Evolutionary conservation across 1,139 yeast species (phyloP), one percentile per base, ranked within the genome.

Genomic region (Suhomyces atakaporum): DNA sequence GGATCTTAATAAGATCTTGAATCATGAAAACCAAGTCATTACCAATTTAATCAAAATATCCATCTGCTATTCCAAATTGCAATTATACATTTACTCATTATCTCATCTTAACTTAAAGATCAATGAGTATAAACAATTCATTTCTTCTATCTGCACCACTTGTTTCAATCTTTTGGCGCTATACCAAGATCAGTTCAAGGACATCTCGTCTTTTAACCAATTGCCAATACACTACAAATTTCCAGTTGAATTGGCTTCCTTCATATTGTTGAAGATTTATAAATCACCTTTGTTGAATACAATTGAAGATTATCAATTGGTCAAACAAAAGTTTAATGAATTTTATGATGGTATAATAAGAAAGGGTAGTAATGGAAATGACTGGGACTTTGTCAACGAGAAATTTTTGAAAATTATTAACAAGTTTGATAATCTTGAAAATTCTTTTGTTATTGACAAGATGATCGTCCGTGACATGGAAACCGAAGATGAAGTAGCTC

Each of bases 171-270:
- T 69, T 20, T 51, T 65, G 21, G 51, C 52, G 13, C 40, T 60
- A 19, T 58, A 57, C 30, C 46, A 51, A 21, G 31, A 33, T 14
- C 60, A 60, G 23, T 60, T 66, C 39, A 43, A 44, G 4, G 49
- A 50, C 31, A 37, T 49, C 7, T 37, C 44, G 12, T 56, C 54
- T 43, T 59, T 60, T 38, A 58, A 58, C 38, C 71, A 61, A 44
- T 46, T 70, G 12, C 75, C 76, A 2, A 55, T 71, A 19, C 73
- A 69, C 47, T 69, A 60, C 46, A 63, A 62, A 35, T 68, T 69
- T 42, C 62, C 70, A 8, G 46, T 70, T 20, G 75, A 69, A 37
- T 54, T 66, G 38, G 60, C 62, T 2, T 43, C 62, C 1, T 52
- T 69, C 34, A 44, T 63, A 6, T 47, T 70, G 49, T 44, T 67